Conservation (phyloP, 257 asterid species). For the Galeopsis tetrahit region DNA sequence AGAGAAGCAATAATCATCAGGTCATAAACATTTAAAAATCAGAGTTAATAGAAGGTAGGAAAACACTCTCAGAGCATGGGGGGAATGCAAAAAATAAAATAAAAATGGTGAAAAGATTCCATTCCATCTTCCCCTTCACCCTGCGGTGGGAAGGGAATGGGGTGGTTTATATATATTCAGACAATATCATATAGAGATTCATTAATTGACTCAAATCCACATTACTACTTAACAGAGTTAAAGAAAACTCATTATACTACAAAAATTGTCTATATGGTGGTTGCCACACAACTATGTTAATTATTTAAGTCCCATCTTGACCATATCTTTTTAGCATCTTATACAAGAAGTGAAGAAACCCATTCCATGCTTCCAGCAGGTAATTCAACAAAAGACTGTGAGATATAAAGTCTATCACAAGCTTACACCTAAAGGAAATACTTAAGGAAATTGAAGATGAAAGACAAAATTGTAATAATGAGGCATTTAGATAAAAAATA, state of each 20-base stretch:
- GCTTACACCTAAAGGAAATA: not conserved
- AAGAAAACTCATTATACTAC: not conserved
- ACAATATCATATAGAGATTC: slow-evolving; percentile 7
- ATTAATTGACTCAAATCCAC: not conserved
- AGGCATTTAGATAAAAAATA: slow-evolving; percentile 25
- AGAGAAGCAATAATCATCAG: slow-evolving; percentile 15
- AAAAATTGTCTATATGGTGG: slow-evolving; percentile 3
- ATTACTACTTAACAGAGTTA: not conserved
- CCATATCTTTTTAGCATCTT: slow-evolving; percentile 3
- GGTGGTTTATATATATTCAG: not conserved
- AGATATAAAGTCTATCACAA: not conserved
- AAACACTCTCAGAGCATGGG: not conserved
- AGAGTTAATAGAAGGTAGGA: not conserved
- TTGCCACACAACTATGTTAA: slow-evolving; percentile 14
- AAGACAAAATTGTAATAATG: not conserved
- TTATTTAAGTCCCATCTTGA: slow-evolving; percentile 12
- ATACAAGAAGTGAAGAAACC: not conserved
- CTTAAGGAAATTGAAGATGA: not conserved
- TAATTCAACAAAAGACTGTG: slow-evolving; percentile 22
- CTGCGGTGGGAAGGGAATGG: not conserved
- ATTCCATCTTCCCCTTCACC: not conserved
- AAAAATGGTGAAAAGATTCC: not conserved
- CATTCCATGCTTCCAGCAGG: slow-evolving; percentile 6
- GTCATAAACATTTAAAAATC: not conserved
- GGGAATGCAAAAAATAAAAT: not conserved